Base-by-base conservation (phyloP, 2,329 filamentous ascomycete genomes). In the Diaporthe humulicola region DNA sequence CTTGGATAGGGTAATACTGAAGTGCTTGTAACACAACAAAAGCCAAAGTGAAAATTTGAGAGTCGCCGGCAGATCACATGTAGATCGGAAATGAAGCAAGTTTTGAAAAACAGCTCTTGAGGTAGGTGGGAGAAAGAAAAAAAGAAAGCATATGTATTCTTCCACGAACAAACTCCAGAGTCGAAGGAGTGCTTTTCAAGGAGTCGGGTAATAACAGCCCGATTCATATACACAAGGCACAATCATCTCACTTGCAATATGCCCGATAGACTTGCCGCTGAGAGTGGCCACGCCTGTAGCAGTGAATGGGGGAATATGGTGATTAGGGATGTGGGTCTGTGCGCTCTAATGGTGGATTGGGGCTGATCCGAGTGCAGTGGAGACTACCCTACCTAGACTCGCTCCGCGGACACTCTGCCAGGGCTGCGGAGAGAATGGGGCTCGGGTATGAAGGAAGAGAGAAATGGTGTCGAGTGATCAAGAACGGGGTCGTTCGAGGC, bases 351-450 rank as follows among this genome's bases (percentile, higher is more conserved):
- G 78, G 78, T 9, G 78, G 79, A 0, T 52, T 79, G 48, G 79
- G 78, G 69, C 74, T 84, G 33, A 73, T 78, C 15, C 77, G 82
- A n/a, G 79, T 85, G 48, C 78, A 82, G 69, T 84, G 83, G 83
- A 78, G 79, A 70, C 73, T 80, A n/a, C n/a, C n/a, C n/a, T n/a
- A n/a, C n/a, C n/a, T n/a, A 9, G 78, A 76, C 57, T 64, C 78
- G 14, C 70, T 67, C 8, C 81, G 81, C 33, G 58, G 70, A 7
- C 72, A 75, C 9, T 82, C 79, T 2, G 76, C 81, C 15, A 74
- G 67, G 14, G 74, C 81, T 6, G 83, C 83, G 1, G 76, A 82
- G 74, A 77, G 80, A 45, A 79, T 85, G 78, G 83, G 83, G 2
- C 83, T 83, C 71, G 74, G 74, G 38, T 75, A 78, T 10, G 82